Evolutionary conservation across 2,329 filamentous ascomycete species (phyloP), one percentile per base, ranked within the genome.

Genomic region (Grosmannia huntii): DNA sequence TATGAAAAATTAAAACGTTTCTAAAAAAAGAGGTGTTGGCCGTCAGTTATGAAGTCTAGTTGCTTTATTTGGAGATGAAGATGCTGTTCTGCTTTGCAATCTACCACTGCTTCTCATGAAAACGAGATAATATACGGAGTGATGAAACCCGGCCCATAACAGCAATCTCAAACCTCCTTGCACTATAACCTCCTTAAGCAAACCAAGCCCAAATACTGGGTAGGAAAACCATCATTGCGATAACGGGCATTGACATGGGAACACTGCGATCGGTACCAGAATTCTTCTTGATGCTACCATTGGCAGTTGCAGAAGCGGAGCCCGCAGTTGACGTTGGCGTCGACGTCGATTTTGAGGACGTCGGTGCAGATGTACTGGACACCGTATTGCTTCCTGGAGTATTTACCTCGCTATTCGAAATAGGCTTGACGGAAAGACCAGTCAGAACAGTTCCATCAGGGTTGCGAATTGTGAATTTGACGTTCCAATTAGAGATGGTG

Each of bases 391-490:
- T 73, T 64, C 76, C 76, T 14, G 71, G 69, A 62, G 68, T 68
- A 71, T 80, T 80, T 65, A 70, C 70, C 58, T 73, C 68, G 59
- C 76, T 69, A 46, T 74, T 69, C n/a, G 65, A 61, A 1, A 80
- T 69, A 25, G 72, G 72, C 60, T 73, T 71, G 55, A 82, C 76
- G 60, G 75, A 74, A 53, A 83, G 74, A 66, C 68, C 68, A 50
- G 67, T 70, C 58, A 82, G 64, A 59, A 90, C 81, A 41, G 76
- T 77, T 63, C 89, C 80, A 64, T 82, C 78, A 55, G 78, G 75
- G 65, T 96, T 79, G 62, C 81, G 70, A 62, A 96, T 79, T 3
- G 73, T 74, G 63, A 80, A 72, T 27, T 75, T 73, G 58, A 87
- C 79, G 33, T 72, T 73, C 25, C 78, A 84, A 59, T 77, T 70